A percentile compares a stretch with the other conserved stretches of the same genome.
phyloP scores from a whole-genome alignment of 495 filamentous ascomycete species.

The Xeromyces bisporus region DNA sequence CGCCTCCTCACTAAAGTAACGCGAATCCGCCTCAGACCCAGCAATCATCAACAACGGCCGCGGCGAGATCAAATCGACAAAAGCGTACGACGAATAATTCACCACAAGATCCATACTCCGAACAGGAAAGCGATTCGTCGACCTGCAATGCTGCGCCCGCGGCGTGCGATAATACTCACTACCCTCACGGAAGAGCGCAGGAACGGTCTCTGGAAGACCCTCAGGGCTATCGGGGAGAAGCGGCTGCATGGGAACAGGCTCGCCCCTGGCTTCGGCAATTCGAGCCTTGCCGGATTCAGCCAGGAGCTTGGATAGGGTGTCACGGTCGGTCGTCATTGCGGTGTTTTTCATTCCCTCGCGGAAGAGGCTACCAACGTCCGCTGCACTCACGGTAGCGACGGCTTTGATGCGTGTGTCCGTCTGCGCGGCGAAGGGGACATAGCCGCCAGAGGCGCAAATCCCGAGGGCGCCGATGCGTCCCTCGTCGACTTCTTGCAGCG shows the following conservation, averaged over 20 bases:
- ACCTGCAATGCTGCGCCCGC: conserved; percentile 9
- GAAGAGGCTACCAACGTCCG: conserved; percentile 14
- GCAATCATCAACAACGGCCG: conserved; percentile 24
- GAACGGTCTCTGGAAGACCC: conserved; percentile 3
- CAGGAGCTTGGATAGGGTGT: conserved; percentile 6
- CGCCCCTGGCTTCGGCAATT: conserved; percentile 5
- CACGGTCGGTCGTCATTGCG: conserved; percentile 1
- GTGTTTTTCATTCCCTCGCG: conserved; percentile 9
- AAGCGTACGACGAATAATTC: conserved; percentile 16
- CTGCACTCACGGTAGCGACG: conserved; percentile 15
- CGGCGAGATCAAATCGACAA: conserved; percentile 13
- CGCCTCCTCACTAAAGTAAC: conserved; percentile 15
- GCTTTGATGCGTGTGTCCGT: conserved; percentile 23
- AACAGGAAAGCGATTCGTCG: conserved; percentile 3
- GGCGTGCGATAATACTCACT: conserved; percentile 10
- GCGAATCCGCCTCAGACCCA: conserved; percentile 15
- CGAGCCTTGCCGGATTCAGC: conserved; percentile 7
- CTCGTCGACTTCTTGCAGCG: conserved; percentile 11
- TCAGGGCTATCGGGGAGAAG: conserved; percentile 7
- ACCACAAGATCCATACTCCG: conserved; percentile 15
- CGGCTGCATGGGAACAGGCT: conserved; percentile 2
- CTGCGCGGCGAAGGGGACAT: conserved; percentile 17
- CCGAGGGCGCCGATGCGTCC: conserved; percentile 22
- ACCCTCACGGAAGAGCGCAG: conserved; percentile 6
- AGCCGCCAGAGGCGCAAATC: conserved; percentile 24